phyloP scores from a whole-genome alignment of 2,329 filamentous ascomycete species.

The Pseudogymnoascus sp. region DNA sequence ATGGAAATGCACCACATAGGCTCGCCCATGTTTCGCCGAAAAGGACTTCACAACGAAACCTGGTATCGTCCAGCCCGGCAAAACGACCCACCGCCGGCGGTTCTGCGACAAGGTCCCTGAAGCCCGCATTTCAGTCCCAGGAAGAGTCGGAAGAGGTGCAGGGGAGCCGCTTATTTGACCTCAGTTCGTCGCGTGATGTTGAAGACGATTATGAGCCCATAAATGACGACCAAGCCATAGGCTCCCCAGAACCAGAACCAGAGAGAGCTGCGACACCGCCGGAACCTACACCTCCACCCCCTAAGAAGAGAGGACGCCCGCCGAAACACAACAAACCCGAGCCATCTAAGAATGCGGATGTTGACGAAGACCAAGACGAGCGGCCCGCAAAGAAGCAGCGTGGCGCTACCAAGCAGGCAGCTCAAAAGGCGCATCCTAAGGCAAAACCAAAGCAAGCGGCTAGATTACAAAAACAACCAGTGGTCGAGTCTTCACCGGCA shows the following conservation, averaged over 20 bases:
- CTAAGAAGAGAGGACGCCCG: conserved; percentile 18
- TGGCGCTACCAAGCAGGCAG: not conserved
- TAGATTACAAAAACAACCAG: conserved; percentile 10
- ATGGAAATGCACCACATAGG: conserved; percentile 11
- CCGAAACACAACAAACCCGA: conserved; percentile 11
- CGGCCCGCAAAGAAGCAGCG: conserved; percentile 26
- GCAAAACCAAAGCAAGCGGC: conserved; percentile 13
- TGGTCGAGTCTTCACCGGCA: conserved; percentile 13
- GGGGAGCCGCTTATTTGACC: not conserved
- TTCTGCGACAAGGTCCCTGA: not conserved
- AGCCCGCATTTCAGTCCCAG: not conserved
- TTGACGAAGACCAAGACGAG: conserved; percentile 30
- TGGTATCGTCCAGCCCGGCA: conserved; percentile 6
- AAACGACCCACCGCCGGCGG: not conserved
- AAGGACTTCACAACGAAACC: conserved; percentile 16
- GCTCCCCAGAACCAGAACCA: not conserved
- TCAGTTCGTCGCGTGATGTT: not conserved
- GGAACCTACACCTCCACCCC: conserved; percentile 14
- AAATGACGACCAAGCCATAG: not conserved
- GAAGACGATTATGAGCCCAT: not conserved
- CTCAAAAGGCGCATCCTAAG: not conserved
- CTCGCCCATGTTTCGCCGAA: not conserved
- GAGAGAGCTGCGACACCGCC: conserved; percentile 10
- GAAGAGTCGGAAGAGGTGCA: not conserved
- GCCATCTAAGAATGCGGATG: conserved; percentile 19